phyloP scores from a whole-genome alignment of 2,329 filamentous ascomycete species.

The Pyrenochaeta sp. region DNA sequence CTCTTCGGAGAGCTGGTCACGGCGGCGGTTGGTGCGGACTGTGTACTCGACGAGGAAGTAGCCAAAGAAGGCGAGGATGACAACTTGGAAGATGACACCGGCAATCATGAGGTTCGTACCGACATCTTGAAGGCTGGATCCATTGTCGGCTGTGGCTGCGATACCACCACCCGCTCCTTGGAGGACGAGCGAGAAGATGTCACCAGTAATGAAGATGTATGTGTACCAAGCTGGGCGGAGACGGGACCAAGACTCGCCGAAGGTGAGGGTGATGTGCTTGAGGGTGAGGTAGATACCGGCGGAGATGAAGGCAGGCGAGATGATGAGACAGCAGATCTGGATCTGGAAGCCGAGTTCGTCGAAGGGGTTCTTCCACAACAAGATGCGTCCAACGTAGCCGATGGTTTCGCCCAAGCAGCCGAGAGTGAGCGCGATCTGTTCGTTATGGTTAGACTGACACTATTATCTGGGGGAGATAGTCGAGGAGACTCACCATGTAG shows the following conservation, averaged over 20 bases:
- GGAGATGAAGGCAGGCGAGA: constrained; percentile 64
- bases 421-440: constrained; percentile 52
- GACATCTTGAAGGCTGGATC: constrained; percentile 49
- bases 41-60: constrained; percentile 49
- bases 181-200: constrained; percentile 64
- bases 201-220: constrained; percentile 66
- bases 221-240: constrained; percentile 57
- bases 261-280: constrained; percentile 64
- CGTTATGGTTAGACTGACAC: constrained; percentile 11
- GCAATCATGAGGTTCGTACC: constrained; percentile 66
- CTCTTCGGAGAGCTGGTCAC: constrained; percentile 27
- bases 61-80: constrained; percentile 59
- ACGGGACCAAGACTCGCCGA: constrained; percentile 52
- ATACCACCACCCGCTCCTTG: constrained; percentile 66
- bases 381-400: constrained; percentile 64
- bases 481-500: constrained; percentile 53
- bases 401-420: constrained; percentile 61
- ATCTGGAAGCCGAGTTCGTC: constrained; percentile 56
- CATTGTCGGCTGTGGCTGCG: constrained; percentile 58
- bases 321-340: constrained; percentile 65
- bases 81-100: constrained; percentile 65
- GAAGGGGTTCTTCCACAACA: constrained; percentile 63
- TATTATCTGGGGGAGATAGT: no score
- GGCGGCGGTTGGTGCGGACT: constrained; percentile 38
- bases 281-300: constrained; percentile 65